phyloP scores from a whole-genome alignment of 2,329 filamentous ascomycete species.

The Pseudogymnoascus sp. region DNA sequence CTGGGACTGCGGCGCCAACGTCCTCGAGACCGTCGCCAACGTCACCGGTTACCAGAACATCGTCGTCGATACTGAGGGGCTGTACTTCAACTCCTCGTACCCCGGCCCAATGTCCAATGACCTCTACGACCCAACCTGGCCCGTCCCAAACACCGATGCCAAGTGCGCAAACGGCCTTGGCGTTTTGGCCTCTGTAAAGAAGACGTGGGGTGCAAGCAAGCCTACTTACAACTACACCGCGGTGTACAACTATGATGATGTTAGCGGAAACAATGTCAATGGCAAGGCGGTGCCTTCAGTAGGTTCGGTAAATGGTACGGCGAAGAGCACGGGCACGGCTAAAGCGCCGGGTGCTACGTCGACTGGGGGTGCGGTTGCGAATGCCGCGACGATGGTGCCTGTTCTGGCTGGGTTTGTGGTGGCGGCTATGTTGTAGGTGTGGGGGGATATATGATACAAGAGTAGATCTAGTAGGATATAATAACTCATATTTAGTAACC shows the following conservation, averaged over 20 bases:
- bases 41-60: constrained; percentile 24
- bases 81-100: constrained; percentile 38
- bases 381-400: background rate
- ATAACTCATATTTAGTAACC: background rate
- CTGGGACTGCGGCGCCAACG: constrained; percentile 35
- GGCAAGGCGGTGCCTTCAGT: background rate
- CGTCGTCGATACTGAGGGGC: constrained; percentile 24
- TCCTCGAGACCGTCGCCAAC: constrained; percentile 25
- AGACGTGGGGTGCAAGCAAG: constrained; percentile 15
- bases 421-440: background rate
- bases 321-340: background rate
- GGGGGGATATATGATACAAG: background rate
- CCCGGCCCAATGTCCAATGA: constrained; percentile 28
- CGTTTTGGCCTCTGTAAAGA: constrained; percentile 13
- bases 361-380: background rate
- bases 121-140: constrained; percentile 19
- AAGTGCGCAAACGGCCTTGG: constrained; percentile 16
- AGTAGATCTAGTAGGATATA: background rate
- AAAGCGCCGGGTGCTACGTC: background rate
- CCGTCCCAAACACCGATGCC: constrained; percentile 16
- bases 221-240: constrained; percentile 18
- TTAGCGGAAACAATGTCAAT: constrained; percentile 12
- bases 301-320: background rate
- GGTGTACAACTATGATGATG: constrained; percentile 17
- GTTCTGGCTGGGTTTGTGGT: background rate